phyloP scores from a whole-genome alignment of 352 stramenopile species.

The Globisporangium radiosum region DNA sequence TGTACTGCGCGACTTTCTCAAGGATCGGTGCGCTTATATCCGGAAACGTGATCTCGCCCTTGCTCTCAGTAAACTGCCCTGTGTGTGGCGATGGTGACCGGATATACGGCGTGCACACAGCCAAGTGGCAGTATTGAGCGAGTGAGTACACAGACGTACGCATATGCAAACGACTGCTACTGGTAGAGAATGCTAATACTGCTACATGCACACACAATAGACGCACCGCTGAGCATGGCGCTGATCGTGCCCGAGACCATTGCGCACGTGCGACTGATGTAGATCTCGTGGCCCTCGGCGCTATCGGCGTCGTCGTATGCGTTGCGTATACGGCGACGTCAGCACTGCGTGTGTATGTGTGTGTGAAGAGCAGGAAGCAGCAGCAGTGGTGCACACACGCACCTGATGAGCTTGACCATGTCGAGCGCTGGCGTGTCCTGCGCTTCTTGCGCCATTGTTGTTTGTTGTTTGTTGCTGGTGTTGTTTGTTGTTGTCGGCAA shows the following conservation, averaged over 20 bases:
- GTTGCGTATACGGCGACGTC: background rate
- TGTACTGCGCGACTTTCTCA: slow-evolving; percentile 97
- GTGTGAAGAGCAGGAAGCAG: background rate
- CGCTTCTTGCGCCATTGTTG: slow-evolving; percentile 16
- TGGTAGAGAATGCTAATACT: background rate
- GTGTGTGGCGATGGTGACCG: background rate
- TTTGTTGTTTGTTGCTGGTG: slow-evolving; percentile 2
- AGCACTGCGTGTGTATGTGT: background rate
- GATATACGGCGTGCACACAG: too few relatives aligned
- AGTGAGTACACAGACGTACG: background rate
- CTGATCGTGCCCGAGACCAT: slow-evolving; percentile 95
- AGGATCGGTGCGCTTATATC: slow-evolving; percentile 95
- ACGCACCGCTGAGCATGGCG: slow-evolving; percentile 93
- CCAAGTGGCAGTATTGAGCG: background rate
- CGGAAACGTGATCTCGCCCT: slow-evolving; percentile 96
- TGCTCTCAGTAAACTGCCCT: slow-evolving; percentile 91
- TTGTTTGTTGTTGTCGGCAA: background rate
- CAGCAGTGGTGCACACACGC: background rate
- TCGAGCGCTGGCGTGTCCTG: slow-evolving; percentile 33
- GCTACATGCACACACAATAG: slow-evolving; percentile 12
- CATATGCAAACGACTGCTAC: too few relatives aligned
- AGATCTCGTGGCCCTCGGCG: slow-evolving; percentile 94
- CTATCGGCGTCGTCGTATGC: slow-evolving; percentile 24
- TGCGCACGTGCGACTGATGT: slow-evolving; percentile 90
- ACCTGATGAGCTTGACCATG: slow-evolving; percentile 85